These are phyloP conservation scores for Cephaloascus albidus DNA, from an alignment of 805 yeast species.

Conservation along the genomic window DNA sequence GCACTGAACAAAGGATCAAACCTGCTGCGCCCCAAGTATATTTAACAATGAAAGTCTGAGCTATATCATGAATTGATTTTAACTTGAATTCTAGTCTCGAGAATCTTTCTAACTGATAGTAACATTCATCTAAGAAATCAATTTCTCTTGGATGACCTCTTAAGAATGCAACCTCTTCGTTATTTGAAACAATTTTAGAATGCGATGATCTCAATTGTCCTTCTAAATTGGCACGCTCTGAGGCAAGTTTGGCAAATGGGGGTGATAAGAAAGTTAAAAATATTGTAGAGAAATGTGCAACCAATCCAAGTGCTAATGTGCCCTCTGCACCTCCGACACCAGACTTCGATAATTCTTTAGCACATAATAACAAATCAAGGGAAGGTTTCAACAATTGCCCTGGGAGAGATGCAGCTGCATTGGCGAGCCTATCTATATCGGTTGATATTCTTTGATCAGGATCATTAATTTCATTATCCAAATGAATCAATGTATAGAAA, in stretches of 20 bases:
- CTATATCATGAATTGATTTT: slow-evolving; percentile 71
- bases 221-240: slow-evolving; percentile 70
- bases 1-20: slow-evolving; percentile 75
- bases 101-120: slow-evolving; percentile 74
- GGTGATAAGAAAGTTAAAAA: slow-evolving; percentile 74
- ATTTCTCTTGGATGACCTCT: slow-evolving; percentile 77
- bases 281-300: slow-evolving; percentile 75
- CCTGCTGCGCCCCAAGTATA: slow-evolving; percentile 97
- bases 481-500: slow-evolving; percentile 62
- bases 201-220: slow-evolving; percentile 80
- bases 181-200: slow-evolving; percentile 67
- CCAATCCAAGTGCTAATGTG: slow-evolving; percentile 63
- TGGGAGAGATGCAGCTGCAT: slow-evolving; percentile 64
- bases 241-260: slow-evolving; percentile 75
- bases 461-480: slow-evolving; percentile 45
- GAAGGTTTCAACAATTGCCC: slow-evolving; percentile 80
- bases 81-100: slow-evolving; percentile 67
- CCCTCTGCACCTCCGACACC: slow-evolving; percentile 74
- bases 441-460: slow-evolving; percentile 81
- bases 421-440: slow-evolving; percentile 67
- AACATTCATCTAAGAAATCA: slow-evolving; percentile 66
- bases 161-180: slow-evolving; percentile 81
- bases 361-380: slow-evolving; percentile 70
- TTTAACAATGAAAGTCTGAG: slow-evolving; percentile 82
- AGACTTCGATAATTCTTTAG: slow-evolving; percentile 57